Evolutionary conservation across 352 stramenopile species (phyloP).

Genomic region (Globisporangium polare): DNA sequence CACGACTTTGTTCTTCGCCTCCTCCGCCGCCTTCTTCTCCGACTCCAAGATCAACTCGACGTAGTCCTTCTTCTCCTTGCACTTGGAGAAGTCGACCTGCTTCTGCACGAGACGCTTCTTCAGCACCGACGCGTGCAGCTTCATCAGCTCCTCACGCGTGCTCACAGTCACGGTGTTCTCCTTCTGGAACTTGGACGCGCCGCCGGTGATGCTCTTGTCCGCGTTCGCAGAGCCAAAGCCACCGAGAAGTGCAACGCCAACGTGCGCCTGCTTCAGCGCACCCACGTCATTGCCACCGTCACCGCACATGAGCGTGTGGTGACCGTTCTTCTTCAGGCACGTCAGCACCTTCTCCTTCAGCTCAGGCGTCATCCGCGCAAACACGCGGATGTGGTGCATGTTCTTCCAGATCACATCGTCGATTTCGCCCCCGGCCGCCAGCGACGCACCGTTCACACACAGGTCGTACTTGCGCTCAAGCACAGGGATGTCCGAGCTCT

Average conservation of each 20-base stretch:
- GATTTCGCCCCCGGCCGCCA: slow-evolving; percentile 66
- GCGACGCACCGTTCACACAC: slow-evolving; percentile 79
- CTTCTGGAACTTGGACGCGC: slow-evolving; percentile 72
- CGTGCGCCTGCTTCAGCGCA: slow-evolving; percentile 91
- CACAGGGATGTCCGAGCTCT: slow-evolving; percentile 48
- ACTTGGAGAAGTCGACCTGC: slow-evolving; percentile 55
- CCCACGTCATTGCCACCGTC: slow-evolving; percentile 98
- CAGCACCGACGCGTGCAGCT: slow-evolving; percentile 80
- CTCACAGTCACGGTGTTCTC: slow-evolving; percentile 34
- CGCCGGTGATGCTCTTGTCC: slow-evolving; percentile 82
- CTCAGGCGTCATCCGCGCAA: slow-evolving; percentile 95
- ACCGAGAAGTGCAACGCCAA: slow-evolving; percentile 78
- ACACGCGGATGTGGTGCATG: slow-evolving; percentile 88
- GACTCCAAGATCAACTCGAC: slow-evolving; percentile 69
- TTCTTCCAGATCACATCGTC: slow-evolving; percentile 84
- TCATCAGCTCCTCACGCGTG: slow-evolving; percentile 75
- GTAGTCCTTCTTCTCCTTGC: slow-evolving; percentile 81
- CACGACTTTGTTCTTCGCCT: slow-evolving; percentile 55
- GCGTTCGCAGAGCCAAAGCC: slow-evolving; percentile 84
- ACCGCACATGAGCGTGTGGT: slow-evolving; percentile 97
- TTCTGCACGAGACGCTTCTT: slow-evolving; percentile 78
- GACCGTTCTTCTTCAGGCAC: slow-evolving; percentile 90
- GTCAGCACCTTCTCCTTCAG: slow-evolving; percentile 97
- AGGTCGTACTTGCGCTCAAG: slow-evolving; percentile 83
- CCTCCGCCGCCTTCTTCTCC: slow-evolving; percentile 55